phyloP scores from a whole-genome alignment of 306 rosid genomes.

The Cyclanthera cordifolia region DNA sequence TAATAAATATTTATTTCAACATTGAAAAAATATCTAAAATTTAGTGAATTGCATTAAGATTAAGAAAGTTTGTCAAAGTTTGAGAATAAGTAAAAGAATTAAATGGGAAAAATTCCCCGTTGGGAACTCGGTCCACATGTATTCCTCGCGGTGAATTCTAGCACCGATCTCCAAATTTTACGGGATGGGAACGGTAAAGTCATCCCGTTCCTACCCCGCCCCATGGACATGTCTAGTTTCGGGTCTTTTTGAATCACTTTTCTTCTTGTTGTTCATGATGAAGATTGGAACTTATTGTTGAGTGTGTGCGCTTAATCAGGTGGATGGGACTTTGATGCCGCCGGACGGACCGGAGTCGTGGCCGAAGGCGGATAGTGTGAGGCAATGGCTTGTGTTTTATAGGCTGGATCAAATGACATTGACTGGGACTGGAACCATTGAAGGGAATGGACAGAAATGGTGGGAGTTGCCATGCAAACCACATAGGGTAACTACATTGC shows the following conservation, averaged over 20 bases:
- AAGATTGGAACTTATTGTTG: background rate
- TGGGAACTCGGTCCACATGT: no score
- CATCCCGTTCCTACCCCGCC: no score
- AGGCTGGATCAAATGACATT: slow-evolving; percentile 61
- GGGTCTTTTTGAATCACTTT: background rate
- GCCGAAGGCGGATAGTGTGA: slow-evolving; percentile 59
- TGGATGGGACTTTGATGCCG: slow-evolving; percentile 79
- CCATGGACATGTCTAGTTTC: no score
- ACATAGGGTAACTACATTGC: slow-evolving; percentile 50
- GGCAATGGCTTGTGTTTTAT: slow-evolving; percentile 91
- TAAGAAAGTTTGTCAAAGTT: no score
- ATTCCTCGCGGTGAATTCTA: no score
- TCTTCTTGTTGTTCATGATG: background rate
- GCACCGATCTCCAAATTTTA: no score
- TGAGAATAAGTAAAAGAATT: no score
- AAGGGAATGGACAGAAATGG: slow-evolving; percentile 94
- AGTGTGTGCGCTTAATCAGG: slow-evolving; percentile 29
- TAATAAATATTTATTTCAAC: no score
- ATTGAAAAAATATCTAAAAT: no score
- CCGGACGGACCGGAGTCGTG: slow-evolving; percentile 86
- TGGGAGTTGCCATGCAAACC: slow-evolving; percentile 99
- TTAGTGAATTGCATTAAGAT: no score
- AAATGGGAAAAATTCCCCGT: no score
- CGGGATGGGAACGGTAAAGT: no score
- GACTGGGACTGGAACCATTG: slow-evolving; percentile 75